Evolutionary conservation across 1,284 basidiomycete species (phyloP).

Genomic region (Apiotrichum mycotoxinovorans): DNA sequence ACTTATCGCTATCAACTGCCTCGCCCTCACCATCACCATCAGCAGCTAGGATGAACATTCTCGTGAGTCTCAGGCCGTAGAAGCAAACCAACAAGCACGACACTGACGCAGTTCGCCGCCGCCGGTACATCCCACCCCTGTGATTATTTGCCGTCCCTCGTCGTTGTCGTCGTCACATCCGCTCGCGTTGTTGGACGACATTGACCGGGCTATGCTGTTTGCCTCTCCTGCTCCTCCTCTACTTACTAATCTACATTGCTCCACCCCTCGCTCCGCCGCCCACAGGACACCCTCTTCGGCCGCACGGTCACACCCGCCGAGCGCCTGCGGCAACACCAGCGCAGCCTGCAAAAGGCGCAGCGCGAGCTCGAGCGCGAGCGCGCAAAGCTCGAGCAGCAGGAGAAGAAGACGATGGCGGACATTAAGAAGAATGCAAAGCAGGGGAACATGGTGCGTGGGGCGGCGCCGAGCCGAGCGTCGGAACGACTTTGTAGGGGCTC

Average conservation of each 20-base stretch:
- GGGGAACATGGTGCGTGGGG: slow-evolving; percentile 78
- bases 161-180: too few relatives aligned
- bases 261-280: neutral
- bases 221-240: neutral
- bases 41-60: slow-evolving; percentile 37
- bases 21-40: neutral
- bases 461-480: neutral
- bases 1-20: neutral
- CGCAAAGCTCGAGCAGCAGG: slow-evolving; percentile 87
- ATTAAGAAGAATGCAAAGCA: slow-evolving; percentile 95
- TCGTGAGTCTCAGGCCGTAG: slow-evolving; percentile 23
- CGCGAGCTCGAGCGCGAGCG: slow-evolving; percentile 95
- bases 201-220: too few relatives aligned
- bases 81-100: neutral
- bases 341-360: slow-evolving; percentile 91
- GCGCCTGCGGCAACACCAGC: slow-evolving; percentile 91
- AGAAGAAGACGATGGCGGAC: slow-evolving; percentile 87
- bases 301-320: slow-evolving; percentile 92
- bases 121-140: too few relatives aligned
- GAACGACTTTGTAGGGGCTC: neutral
- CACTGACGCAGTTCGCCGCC: neutral
- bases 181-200: too few relatives aligned
- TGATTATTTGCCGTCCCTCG: too few relatives aligned
- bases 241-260: neutral
- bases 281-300: slow-evolving; percentile 88